These are phyloP conservation scores for Cystobasidium tubakii DNA, from an alignment of 768 basidiomycete genomes.

Conservation along the genomic window DNA sequence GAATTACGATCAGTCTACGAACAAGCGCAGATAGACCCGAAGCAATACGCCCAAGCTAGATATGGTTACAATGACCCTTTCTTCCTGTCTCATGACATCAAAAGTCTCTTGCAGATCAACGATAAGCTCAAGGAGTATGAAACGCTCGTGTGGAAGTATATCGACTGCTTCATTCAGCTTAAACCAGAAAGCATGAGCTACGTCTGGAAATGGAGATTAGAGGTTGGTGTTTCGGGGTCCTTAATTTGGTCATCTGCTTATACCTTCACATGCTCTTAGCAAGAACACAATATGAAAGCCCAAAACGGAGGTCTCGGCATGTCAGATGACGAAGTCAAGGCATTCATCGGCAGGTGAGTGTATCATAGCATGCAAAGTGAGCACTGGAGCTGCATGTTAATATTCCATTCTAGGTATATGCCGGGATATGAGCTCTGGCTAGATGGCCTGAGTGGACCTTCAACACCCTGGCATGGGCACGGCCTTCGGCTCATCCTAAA, in stretches of 20 bases:
- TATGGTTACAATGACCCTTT: constrained; percentile 38
- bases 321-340: constrained; percentile 70
- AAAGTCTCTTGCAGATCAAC: constrained; percentile 64
- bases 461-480: constrained; percentile 52
- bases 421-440: constrained; percentile 86
- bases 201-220: constrained; percentile 76
- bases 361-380: not conserved
- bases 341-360: constrained; percentile 49
- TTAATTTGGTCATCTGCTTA: not conserved
- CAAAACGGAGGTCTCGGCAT: constrained; percentile 79
- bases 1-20: constrained; percentile 58
- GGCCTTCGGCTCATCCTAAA: not conserved
- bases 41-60: not conserved
- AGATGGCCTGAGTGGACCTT: constrained; percentile 53
- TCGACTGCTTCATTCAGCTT: constrained; percentile 74
- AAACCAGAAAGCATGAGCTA: constrained; percentile 50
- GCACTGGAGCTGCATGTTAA: not conserved
- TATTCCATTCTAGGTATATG: constrained; percentile 67
- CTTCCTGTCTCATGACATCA: constrained; percentile 44
- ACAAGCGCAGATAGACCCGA: constrained; percentile 25
- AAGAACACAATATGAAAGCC: constrained; percentile 83
- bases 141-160: constrained; percentile 61
- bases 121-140: constrained; percentile 58
- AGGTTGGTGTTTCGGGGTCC: constrained; percentile 35
- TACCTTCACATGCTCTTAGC: constrained; percentile 52